phyloP scores from a whole-genome alignment of 768 basidiomycete genomes.

The Termitomyces sp. region DNA sequence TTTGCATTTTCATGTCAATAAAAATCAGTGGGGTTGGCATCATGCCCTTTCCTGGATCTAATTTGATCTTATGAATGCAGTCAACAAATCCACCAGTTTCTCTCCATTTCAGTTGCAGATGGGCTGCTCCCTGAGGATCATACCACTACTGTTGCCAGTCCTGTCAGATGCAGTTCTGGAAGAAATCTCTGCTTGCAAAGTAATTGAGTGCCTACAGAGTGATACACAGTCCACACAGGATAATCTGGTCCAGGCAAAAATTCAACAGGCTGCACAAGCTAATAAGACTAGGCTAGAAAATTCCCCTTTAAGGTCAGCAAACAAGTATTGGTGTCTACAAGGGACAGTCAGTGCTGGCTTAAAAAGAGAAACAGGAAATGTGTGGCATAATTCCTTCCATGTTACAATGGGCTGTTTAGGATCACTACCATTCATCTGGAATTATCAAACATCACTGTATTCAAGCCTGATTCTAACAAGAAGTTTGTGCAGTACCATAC shows the following conservation, averaged over 20 bases:
- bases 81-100: neutral
- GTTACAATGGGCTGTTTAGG: conserved; percentile 1
- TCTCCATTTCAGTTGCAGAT: neutral
- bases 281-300: conserved; percentile 5
- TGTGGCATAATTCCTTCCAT: conserved; percentile 14
- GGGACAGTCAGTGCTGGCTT: conserved; percentile 18
- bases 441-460: neutral
- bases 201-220: too few relatives aligned
- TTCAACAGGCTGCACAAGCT: conserved; percentile 19
- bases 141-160: too few relatives aligned
- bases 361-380: conserved; percentile 10
- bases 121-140: neutral
- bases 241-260: conserved; percentile 19
- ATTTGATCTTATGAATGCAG: neutral
- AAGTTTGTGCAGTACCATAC: neutral
- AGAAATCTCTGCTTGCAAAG: too few relatives aligned
- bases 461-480: neutral
- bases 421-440: neutral
- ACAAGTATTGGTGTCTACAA: conserved; percentile 28
- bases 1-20: neutral
- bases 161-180: too few relatives aligned
- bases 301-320: conserved; percentile 12
- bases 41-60: neutral
- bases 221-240: neutral
- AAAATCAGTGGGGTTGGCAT: neutral